Percentiles rank a stretch among this genome's conserved stretches.
Evolutionary conservation across 2,329 filamentous ascomycete genomes (phyloP).

Genomic region (Reticulascus tulasneorum): DNA sequence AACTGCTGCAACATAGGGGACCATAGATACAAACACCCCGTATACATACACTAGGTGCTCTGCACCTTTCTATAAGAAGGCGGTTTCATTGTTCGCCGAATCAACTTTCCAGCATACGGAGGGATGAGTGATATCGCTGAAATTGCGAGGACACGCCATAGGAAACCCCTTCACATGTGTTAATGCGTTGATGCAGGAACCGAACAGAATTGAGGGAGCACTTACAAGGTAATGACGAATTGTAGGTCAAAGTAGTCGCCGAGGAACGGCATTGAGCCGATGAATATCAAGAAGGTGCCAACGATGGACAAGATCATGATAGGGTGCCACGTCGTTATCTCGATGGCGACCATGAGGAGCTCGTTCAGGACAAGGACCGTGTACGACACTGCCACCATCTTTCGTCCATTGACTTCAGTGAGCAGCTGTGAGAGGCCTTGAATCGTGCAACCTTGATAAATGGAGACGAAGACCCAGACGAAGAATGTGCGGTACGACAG

Average conservation of each 20-base stretch:
- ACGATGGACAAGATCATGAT: conserved; percentile 83
- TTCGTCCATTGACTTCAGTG: conserved; percentile 67
- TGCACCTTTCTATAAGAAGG: conserved; percentile 94
- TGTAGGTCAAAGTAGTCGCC: conserved; percentile 83
- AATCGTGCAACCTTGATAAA: conserved; percentile 94
- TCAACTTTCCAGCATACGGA: conserved; percentile 81
- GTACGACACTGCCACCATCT: conserved; percentile 88
- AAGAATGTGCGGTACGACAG: conserved; percentile 94
- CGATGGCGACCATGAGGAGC: conserved; percentile 92
- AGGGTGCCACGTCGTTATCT: conserved; percentile 95
- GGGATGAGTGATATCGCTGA: conserved; percentile 77
- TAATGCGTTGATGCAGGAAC: not conserved
- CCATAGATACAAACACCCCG: not conserved
- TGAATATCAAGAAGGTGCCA: conserved; percentile 76
- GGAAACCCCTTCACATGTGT: conserved; percentile 59
- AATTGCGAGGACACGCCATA: conserved; percentile 84
- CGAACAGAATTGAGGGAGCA: conserved; percentile 10
- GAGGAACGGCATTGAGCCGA: conserved; percentile 80
- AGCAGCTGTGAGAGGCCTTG: conserved; percentile 91
- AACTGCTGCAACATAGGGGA: conserved; percentile 1
- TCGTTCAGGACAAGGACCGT: conserved; percentile 92
- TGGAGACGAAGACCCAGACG: conserved; percentile 89
- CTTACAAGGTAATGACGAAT: conserved; percentile 69
- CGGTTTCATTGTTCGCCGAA: conserved; percentile 80
- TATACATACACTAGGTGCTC: conserved; percentile 45